Evolutionary conservation across 495 filamentous ascomycete genomes (phyloP).

Genomic region (Aspergillus diversus): DNA sequence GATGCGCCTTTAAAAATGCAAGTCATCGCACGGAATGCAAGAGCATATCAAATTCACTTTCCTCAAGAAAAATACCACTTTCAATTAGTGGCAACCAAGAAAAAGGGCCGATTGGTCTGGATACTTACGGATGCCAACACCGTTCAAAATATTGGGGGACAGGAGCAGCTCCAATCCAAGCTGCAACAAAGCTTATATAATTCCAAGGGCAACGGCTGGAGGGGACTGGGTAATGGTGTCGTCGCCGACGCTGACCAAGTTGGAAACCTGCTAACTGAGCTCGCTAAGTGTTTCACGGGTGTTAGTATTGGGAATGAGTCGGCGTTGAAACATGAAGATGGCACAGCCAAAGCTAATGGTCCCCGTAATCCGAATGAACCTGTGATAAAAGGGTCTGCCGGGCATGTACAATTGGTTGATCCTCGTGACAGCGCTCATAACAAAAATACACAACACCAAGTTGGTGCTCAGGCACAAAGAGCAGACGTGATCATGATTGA

Average conservation of each 20-base stretch:
- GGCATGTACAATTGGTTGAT: background rate
- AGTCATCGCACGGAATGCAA: conserved; percentile 46
- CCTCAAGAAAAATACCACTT: conserved; percentile 41
- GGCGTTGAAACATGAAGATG: conserved; percentile 3
- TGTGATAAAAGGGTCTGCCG: background rate
- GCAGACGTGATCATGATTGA: conserved; percentile 48
- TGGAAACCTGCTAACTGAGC: conserved; percentile 43
- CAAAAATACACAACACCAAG: conserved; percentile 20
- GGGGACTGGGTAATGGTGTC: conserved; percentile 51
- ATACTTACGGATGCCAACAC: conserved; percentile 40
- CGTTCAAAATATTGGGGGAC: conserved; percentile 21
- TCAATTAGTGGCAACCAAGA: conserved; percentile 35
- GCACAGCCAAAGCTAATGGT: background rate
- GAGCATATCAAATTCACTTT: conserved; percentile 49
- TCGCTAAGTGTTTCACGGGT: conserved; percentile 36
- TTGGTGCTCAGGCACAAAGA: conserved; percentile 16
- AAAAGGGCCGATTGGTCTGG: conserved; percentile 44
- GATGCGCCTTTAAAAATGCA: conserved; percentile 35
- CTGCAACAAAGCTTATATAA: conserved; percentile 43
- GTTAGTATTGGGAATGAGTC: background rate
- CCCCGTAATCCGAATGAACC: conserved; percentile 1
- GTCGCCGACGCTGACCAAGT: conserved; percentile 42
- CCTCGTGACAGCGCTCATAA: conserved; percentile 4
- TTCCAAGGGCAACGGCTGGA: conserved; percentile 52
- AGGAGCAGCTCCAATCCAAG: conserved; percentile 22